phyloP scores from a whole-genome alignment of 345 rosid genomes.

The Microcos paniculata region DNA sequence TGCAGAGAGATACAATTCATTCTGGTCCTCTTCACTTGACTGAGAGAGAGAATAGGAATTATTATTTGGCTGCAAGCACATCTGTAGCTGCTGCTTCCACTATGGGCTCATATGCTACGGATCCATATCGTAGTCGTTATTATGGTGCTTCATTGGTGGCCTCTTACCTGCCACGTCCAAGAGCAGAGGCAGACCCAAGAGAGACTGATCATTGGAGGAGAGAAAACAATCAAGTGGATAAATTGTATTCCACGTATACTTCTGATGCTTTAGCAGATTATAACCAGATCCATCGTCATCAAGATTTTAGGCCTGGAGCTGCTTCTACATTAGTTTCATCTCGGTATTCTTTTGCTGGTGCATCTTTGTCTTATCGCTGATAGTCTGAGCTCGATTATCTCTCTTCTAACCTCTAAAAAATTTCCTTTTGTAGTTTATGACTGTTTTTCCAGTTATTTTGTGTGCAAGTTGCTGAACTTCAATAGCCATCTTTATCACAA shows the following conservation, averaged over 20 bases:
- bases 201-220: slow-evolving; percentile 33
- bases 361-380: slow-evolving; percentile 43
- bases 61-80: slow-evolving; percentile 31
- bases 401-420: background rate
- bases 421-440: background rate
- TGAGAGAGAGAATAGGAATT: slow-evolving; percentile 43
- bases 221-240: slow-evolving; percentile 30
- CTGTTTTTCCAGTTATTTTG: background rate
- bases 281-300: slow-evolving; percentile 28
- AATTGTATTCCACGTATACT: slow-evolving; percentile 37
- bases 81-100: slow-evolving; percentile 17
- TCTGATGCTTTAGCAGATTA: slow-evolving; percentile 35
- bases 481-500: background rate
- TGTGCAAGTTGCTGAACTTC: background rate
- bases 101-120: slow-evolving; percentile 41
- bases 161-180: slow-evolving; percentile 33
- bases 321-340: slow-evolving; percentile 47
- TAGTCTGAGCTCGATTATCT: background rate
- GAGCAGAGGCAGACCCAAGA: slow-evolving; percentile 32
- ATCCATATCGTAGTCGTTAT: slow-evolving; percentile 30
- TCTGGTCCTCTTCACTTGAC: slow-evolving; percentile 30
- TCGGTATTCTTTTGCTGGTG: slow-evolving; percentile 57
- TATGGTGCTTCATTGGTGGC: slow-evolving; percentile 37
- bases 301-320: slow-evolving; percentile 27
- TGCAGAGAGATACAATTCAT: slow-evolving; percentile 34